Conservation (phyloP, 2,329 filamentous ascomycete genomes). For the Xylaria sp. region DNA sequence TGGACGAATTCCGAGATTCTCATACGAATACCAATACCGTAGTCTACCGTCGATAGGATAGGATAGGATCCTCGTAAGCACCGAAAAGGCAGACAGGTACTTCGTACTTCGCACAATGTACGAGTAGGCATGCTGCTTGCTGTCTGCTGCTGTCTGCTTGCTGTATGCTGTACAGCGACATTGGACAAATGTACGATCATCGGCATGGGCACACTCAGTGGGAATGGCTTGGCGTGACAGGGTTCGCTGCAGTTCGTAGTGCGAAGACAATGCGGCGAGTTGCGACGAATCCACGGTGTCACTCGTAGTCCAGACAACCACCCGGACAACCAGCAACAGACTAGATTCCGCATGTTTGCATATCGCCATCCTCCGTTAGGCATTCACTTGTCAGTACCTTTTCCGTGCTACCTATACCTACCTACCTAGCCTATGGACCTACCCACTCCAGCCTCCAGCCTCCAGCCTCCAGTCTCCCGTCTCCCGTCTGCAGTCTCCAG, state of each 20-base stretch:
- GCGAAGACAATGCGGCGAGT: neutral
- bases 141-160: no score
- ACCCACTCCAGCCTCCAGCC: neutral
- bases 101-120: neutral
- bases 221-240: neutral
- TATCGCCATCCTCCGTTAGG: neutral
- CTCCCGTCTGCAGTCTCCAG: no score
- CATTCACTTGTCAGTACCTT: no score
- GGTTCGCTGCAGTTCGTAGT: conserved; percentile 2
- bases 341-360: neutral
- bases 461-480: no score
- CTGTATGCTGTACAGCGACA: neutral
- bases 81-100: neutral
- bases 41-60: neutral
- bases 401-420: no score
- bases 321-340: neutral
- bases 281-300: conserved; percentile 1
- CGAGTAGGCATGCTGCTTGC: neutral
- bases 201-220: neutral
- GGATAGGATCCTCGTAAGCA: neutral
- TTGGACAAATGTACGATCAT: neutral
- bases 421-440: neutral
- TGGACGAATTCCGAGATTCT: no score
- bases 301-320: conserved; percentile 1
- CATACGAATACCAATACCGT: no score